Base-by-base conservation (phyloP, 768 basidiomycete genomes). In the Tephrocybe sp. region DNA sequence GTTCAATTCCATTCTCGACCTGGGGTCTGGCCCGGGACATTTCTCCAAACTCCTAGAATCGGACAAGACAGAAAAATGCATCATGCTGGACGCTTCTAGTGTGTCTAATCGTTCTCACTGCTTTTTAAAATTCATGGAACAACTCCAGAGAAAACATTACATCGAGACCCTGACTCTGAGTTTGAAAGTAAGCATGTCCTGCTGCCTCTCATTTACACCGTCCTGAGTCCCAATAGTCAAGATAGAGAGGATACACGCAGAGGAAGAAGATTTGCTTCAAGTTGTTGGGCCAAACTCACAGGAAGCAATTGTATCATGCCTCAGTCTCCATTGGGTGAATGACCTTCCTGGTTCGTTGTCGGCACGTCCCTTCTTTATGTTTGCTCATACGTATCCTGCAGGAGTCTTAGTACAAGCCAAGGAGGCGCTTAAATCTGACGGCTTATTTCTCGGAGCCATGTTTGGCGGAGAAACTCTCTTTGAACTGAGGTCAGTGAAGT, bases 381-480 rank as follows among this genome's bases (percentile, higher is more conserved):
- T 48, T 27, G 38, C 44, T 40, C 39, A 43, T 25, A 18, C 47
- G 50, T 13, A 36, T 42, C 41, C 1, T 19, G 24, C 5, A 95
- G 94, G 92, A 6, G 74, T 85, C 0, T 75, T 99, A 9, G 77
- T 92, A 8, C 97, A 98, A 63, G 91, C 97, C 49, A 83, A 81
- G 56, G 85, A 91, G 68, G 83, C 85, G 1, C 69, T 99, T 11
- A 76, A 82, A 57, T 91, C 95, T 0, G 96, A 98, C 64, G 97
- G 96, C 2, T 80, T 98, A 25, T 98, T 99, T 63, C 75, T 99
- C 15, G 95, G 87, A 12, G 92, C 95, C 13, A 87, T 98, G 75
- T 82, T 98, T 49, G 97, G 97, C 13, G 95, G 97, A 2, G 97
- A 98, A 52, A 95, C 94, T 0, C 73, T 99, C 5, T 99, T 98